phyloP scores from a whole-genome alignment of 1,139 yeast species.

The Tardiomyces digboiensis region DNA sequence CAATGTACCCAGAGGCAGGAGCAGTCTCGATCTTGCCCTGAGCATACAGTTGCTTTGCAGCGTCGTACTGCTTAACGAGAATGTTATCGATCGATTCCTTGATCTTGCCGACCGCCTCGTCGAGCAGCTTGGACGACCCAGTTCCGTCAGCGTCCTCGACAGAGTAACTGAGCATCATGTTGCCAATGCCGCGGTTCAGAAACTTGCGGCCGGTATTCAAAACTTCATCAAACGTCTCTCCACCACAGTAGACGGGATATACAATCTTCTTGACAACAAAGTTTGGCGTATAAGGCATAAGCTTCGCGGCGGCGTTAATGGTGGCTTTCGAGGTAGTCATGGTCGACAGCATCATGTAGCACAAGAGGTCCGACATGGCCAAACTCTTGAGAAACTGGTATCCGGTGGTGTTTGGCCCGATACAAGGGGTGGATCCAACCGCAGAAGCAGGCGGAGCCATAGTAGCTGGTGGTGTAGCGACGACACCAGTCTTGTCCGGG shows the following conservation, averaged over 20 bases:
- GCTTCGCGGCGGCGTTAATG: constrained; percentile 23
- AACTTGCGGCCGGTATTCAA: constrained; percentile 59
- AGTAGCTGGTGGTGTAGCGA: neutral
- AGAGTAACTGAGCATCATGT: constrained; percentile 91
- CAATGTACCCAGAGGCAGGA: constrained; percentile 38
- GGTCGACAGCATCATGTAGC: constrained; percentile 22
- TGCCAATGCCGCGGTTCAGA: constrained; percentile 66
- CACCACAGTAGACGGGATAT: constrained; percentile 85
- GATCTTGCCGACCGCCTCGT: constrained; percentile 53
- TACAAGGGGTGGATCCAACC: neutral
- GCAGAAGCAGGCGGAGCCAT: neutral
- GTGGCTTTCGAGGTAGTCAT: constrained; percentile 26
- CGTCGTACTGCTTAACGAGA: constrained; percentile 65
- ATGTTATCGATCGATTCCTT: constrained; percentile 54
- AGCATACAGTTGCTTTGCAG: constrained; percentile 14
- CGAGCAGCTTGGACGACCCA: constrained; percentile 36
- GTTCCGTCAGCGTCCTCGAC: constrained; percentile 89
- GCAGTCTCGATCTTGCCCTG: constrained; percentile 40
- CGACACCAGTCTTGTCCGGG: neutral
- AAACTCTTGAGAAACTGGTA: constrained; percentile 12
- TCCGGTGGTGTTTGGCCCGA: neutral
- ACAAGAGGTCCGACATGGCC: constrained; percentile 8
- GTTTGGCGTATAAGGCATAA: constrained; percentile 46
- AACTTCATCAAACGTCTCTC: constrained; percentile 67
- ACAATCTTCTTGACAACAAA: constrained; percentile 61